These are phyloP conservation scores for Rutstroemia sp. DNA, from an alignment of 2,329 filamentous ascomycete genomes.

Conservation along the genomic window DNA sequence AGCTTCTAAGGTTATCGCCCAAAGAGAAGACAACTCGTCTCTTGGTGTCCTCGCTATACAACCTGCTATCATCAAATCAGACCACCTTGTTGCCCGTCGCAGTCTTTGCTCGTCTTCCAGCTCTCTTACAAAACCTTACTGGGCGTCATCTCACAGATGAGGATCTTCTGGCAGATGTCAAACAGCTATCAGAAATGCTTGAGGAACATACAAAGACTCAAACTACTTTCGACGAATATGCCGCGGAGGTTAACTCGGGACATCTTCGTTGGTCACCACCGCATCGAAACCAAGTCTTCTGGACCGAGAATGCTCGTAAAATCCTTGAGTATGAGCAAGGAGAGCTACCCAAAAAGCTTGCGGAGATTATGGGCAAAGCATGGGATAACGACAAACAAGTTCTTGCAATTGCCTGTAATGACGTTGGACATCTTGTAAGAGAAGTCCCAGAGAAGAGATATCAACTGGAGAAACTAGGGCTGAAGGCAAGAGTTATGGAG, in stretches of 20 bases:
- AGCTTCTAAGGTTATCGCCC: conserved; percentile 82
- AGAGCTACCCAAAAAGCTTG: conserved; percentile 57
- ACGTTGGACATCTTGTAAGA: conserved; percentile 63
- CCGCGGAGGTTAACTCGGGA: conserved; percentile 59
- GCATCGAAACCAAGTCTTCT: conserved; percentile 63
- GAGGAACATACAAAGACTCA: conserved; percentile 64
- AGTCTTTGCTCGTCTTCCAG: conserved; percentile 73
- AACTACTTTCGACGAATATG: conserved; percentile 40
- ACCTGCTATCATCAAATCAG: conserved; percentile 66
- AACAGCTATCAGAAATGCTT: conserved; percentile 52
- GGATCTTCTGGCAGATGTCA: conserved; percentile 56
- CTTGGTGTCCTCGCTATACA: conserved; percentile 80
- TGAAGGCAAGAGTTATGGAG: conserved; percentile 65
- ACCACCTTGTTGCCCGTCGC: conserved; percentile 75
- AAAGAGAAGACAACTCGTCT: conserved; percentile 97
- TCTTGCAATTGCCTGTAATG: conserved; percentile 66
- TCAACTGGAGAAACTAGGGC: conserved; percentile 57
- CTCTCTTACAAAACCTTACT: conserved; percentile 54
- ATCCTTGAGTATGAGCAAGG: conserved; percentile 62
- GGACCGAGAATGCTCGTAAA: conserved; percentile 63
- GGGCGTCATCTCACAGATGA: conserved; percentile 56
- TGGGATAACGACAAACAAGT: conserved; percentile 69
- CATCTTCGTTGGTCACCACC: conserved; percentile 71
- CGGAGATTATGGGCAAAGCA: conserved; percentile 57
- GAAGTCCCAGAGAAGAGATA: conserved; percentile 61